These are phyloP conservation scores for Termitomyces sp. DNA, from an alignment of 768 basidiomycete species.

Conservation along the genomic window DNA sequence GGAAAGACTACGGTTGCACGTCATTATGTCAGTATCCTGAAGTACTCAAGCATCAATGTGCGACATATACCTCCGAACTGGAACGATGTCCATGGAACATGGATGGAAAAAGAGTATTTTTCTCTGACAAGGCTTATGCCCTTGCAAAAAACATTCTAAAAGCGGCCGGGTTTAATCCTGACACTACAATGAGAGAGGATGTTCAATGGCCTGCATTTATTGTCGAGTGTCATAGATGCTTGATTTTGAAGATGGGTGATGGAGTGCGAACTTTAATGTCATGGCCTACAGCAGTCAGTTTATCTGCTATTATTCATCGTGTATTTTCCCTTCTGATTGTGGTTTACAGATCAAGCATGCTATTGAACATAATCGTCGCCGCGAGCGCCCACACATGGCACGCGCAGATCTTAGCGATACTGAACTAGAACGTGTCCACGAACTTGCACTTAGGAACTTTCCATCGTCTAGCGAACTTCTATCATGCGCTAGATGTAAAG, in stretches of 20 bases:
- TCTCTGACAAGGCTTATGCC: background rate
- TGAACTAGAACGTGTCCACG: background rate
- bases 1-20: background rate
- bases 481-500: background rate
- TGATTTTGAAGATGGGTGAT: too few relatives aligned
- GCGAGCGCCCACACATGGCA: background rate
- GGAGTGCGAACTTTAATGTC: background rate
- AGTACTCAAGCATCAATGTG: background rate
- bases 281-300: conserved; percentile 3
- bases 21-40: background rate
- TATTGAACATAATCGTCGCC: background rate
- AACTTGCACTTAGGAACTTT: background rate
- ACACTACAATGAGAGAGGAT: background rate
- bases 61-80: background rate
- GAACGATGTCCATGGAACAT: background rate
- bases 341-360: background rate
- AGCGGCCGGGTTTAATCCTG: conserved; percentile 2
- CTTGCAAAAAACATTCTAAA: background rate
- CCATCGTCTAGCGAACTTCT: background rate
- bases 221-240: conserved; percentile 2
- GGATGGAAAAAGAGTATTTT: background rate
- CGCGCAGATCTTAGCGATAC: background rate
- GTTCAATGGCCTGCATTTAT: background rate
- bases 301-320: background rate
- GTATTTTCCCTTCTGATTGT: background rate